Conservation (phyloP, 2,329 filamentous ascomycete genomes). For the Podosphaera leucotricha region DNA sequence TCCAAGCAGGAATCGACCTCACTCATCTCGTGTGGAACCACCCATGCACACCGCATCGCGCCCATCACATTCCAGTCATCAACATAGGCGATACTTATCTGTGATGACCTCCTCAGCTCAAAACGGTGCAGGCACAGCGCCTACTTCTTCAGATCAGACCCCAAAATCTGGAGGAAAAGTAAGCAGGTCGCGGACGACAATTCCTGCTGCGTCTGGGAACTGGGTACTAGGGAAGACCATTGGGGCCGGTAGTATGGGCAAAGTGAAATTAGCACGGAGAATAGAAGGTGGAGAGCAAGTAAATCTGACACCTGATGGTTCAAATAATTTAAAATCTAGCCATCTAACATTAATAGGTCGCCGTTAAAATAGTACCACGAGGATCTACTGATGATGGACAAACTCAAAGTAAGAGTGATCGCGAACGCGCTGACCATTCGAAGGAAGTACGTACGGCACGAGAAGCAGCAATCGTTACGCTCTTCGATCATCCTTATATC, state of each 20-base stretch:
- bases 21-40: slow-evolving; percentile 5
- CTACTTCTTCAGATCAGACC: slow-evolving; percentile 23
- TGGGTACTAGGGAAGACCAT: slow-evolving; percentile 95
- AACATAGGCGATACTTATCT: slow-evolving; percentile 17
- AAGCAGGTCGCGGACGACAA: slow-evolving; percentile 48
- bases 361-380: slow-evolving; percentile 89
- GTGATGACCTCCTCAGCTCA: slow-evolving; percentile 26
- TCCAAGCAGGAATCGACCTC: slow-evolving; percentile 13
- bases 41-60: slow-evolving; percentile 3
- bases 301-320: slow-evolving; percentile 2
- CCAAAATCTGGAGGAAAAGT: slow-evolving; percentile 25
- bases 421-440: slow-evolving; percentile 80
- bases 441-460: slow-evolving; percentile 89
- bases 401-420: slow-evolving; percentile 43
- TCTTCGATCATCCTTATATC: slow-evolving; percentile 86
- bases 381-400: slow-evolving; percentile 60
- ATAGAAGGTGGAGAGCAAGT: slow-evolving; percentile 80
- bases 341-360: slow-evolving; percentile 35
- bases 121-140: slow-evolving; percentile 28
- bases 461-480: slow-evolving; percentile 86
- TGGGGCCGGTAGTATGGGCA: slow-evolving; percentile 94
- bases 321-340: slow-evolving; percentile 5
- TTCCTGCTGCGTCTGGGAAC: slow-evolving; percentile 72
- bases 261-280: slow-evolving; percentile 87
- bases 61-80: slow-evolving; percentile 10